Evolutionary conservation across 2,329 filamentous ascomycete species (phyloP), one percentile per base, ranked within the genome.

Genomic region (Tolypocladium endophyticum): DNA sequence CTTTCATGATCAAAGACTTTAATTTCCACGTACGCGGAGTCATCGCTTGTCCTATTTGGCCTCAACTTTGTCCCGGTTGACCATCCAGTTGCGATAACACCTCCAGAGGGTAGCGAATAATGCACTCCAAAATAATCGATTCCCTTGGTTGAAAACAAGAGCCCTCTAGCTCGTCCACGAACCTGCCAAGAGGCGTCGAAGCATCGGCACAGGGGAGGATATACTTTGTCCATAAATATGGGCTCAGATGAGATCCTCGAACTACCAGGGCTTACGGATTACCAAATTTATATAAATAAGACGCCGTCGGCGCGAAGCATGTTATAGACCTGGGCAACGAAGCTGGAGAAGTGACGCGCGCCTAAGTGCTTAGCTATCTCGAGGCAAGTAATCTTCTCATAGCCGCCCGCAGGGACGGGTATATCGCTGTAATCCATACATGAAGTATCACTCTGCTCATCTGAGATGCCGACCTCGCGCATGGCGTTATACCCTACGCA

Each of bases 201-300:
- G 94, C 94, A 73, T 97, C 94, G 57, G 94, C 94, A 72, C 94
- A 94, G 39, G 92, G 94, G 84, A 97, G 97, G 74, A 97, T 83
- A 77, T 97, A 96, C 81, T n/a, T 96, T 97, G 87, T 97, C 97
- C 92, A 97, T 96, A 84, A 97, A 97, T 54, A 97, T n/a, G 83
- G 73, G 94, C 94, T 93, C 94, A 97, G 74, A 93, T 89, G 57
- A 97, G 84, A 77, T 97, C 93, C 81, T 97, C 92, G 72, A 96
- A 97, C 76, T 97, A 94, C 94, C 94, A 97, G 64, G 83, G 81
- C 80, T 95, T 95, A 68, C 94, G 88, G 63, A 99, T n/a, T 83
- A 77, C 94, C 94, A 68, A 68, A 95, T 92, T 76, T 97, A 94
- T 62, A 97, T 82, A 84, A 93, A 97, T 81, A 97, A 96, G 65